Evolutionary conservation across 495 filamentous ascomycete species (phyloP).

Genomic region (Rhypophila decipiens): DNA sequence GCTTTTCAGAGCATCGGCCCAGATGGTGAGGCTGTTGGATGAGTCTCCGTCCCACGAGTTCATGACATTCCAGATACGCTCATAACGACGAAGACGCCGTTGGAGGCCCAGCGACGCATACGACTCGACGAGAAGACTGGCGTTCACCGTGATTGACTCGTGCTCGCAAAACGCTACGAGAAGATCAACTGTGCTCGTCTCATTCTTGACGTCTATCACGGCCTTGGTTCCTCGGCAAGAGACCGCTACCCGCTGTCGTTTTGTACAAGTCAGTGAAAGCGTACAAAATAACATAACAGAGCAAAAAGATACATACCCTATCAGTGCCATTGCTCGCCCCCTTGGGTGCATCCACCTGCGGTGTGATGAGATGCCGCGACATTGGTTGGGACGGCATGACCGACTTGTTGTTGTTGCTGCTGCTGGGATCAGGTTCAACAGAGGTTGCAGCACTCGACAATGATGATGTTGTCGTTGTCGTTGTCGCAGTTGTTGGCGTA

Average conservation of each 20-base stretch:
- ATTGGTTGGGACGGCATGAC: slow-evolving; percentile 16
- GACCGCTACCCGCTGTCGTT: slow-evolving; percentile 52
- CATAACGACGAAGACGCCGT: slow-evolving; percentile 77
- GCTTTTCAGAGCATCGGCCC: slow-evolving; percentile 23
- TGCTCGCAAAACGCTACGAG: slow-evolving; percentile 46
- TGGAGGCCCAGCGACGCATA: slow-evolving; percentile 74
- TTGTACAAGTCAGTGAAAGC: slow-evolving; percentile 3
- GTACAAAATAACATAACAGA: not conserved
- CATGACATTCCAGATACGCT: slow-evolving; percentile 79
- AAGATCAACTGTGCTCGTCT: slow-evolving; percentile 70
- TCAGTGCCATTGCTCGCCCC: slow-evolving; percentile 82
- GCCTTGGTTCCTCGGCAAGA: slow-evolving; percentile 57
- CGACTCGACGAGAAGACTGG: slow-evolving; percentile 66
- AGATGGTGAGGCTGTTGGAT: slow-evolving; percentile 61
- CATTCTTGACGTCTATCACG: slow-evolving; percentile 59
- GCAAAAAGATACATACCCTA: slow-evolving; percentile 48
- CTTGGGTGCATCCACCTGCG: slow-evolving; percentile 69
- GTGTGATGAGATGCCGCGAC: slow-evolving; percentile 33
- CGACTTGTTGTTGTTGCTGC: slow-evolving; percentile 18
- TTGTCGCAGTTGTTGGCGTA: slow-evolving; percentile 8
- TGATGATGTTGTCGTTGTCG: slow-evolving; percentile 4
- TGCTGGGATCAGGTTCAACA: slow-evolving; percentile 1
- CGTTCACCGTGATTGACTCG: slow-evolving; percentile 47
- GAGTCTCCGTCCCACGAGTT: slow-evolving; percentile 84
- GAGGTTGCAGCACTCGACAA: slow-evolving; percentile 21